Conservation (phyloP, 1,284 basidiomycete species). For the Caloboletus inedulis region DNA sequence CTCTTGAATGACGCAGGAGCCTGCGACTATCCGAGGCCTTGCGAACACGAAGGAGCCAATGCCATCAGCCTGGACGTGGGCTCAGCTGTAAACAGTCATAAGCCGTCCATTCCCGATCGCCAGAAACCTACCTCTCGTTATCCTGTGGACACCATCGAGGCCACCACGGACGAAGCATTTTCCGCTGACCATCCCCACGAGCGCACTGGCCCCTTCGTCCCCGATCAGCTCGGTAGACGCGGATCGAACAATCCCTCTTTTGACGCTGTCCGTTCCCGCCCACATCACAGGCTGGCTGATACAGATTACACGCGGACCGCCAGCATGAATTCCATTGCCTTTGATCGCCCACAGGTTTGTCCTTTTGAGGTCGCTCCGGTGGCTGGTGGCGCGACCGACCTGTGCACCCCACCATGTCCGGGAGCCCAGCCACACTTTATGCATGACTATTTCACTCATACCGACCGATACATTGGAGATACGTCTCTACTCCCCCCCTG, state of each 20-base stretch:
- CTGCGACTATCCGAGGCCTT: constrained; percentile 20
- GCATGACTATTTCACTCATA: constrained; percentile 29
- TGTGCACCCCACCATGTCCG: constrained; percentile 24
- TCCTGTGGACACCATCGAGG: constrained; percentile 20
- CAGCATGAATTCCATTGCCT: constrained; percentile 20
- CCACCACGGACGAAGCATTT: constrained; percentile 13
- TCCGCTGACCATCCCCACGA: constrained; percentile 18
- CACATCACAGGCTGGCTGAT: constrained; percentile 28
- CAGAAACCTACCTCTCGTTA: constrained; percentile 19
- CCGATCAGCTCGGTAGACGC: constrained; percentile 33
- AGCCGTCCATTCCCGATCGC: constrained; percentile 19
- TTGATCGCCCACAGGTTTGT: constrained; percentile 27
- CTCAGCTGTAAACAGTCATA: constrained; percentile 13
- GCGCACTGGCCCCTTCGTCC: constrained; percentile 4
- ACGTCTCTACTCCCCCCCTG: constrained; percentile 27
- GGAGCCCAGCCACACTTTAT: constrained; percentile 25
- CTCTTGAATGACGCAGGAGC: constrained; percentile 31
- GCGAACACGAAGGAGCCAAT: constrained; percentile 25
- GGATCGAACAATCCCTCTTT: constrained; percentile 32
- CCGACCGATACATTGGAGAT: constrained; percentile 25
- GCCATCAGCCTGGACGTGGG: constrained; percentile 9
- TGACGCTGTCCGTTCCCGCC: constrained; percentile 32
- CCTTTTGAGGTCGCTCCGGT: constrained; percentile 21
- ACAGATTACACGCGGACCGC: constrained; percentile 20
- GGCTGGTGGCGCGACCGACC: constrained; percentile 28